Evolutionary conservation across 139 green algal species (phyloP).

Genomic region (Picochlorum sp.): DNA sequence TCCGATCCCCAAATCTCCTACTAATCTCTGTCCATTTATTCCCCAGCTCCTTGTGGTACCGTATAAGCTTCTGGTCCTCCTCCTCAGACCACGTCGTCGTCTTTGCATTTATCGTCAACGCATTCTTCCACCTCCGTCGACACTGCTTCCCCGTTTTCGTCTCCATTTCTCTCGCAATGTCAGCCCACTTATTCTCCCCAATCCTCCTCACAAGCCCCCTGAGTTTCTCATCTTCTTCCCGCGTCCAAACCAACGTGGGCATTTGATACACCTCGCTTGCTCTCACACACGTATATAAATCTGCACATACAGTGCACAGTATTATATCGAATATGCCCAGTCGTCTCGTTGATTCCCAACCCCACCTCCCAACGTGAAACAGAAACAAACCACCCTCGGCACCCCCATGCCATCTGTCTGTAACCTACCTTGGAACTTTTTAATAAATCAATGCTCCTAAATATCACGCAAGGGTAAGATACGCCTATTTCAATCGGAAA

Average conservation of each 20-base stretch:
- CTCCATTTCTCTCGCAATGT: conserved; percentile 34
- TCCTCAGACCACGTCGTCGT: conserved; percentile 14
- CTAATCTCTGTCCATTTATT: conserved; percentile 46
- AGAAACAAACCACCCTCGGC: too few relatives aligned
- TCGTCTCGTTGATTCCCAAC: too few relatives aligned
- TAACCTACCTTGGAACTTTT: too few relatives aligned
- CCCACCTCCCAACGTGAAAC: too few relatives aligned
- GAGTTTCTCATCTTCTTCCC: conserved; percentile 41
- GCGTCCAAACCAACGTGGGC: background rate
- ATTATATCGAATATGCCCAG: too few relatives aligned
- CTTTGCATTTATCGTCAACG: conserved; percentile 38
- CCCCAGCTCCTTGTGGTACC: conserved; percentile 18
- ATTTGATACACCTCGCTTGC: background rate
- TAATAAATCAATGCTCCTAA: too few relatives aligned
- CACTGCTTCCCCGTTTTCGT: conserved; percentile 52
- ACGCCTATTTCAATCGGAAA: too few relatives aligned
- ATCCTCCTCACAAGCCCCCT: conserved; percentile 35
- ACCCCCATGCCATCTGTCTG: too few relatives aligned
- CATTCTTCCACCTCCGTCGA: conserved; percentile 59
- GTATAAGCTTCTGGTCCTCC: conserved; percentile 14
- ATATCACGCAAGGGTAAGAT: too few relatives aligned
- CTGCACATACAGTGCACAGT: too few relatives aligned
- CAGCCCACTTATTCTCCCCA: conserved; percentile 47
- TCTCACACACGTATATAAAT: too few relatives aligned
- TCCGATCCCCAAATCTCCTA: conserved; percentile 35